Conservation (phyloP, 768 basidiomycete genomes). For the Tricholoma flavovirens region DNA sequence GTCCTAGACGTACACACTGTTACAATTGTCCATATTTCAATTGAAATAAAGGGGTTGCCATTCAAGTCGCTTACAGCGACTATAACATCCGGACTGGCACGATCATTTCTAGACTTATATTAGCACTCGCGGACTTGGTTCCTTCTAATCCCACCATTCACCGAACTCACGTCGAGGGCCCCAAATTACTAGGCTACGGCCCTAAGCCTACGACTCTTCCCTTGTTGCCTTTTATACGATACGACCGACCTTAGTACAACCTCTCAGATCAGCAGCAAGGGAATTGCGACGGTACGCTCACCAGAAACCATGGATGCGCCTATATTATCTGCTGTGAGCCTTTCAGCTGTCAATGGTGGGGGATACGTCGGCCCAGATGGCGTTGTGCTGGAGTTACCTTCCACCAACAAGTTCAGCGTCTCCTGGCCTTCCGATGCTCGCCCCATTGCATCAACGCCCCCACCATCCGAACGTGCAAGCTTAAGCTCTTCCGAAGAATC, state of each 20-base stretch:
- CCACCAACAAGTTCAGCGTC: slow-evolving; percentile 54
- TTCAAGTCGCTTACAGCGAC: not conserved
- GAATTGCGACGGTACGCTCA: slow-evolving; percentile 7
- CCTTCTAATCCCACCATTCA: not conserved
- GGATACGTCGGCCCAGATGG: slow-evolving; percentile 39
- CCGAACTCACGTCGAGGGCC: not conserved
- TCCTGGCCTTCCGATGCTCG: slow-evolving; percentile 49
- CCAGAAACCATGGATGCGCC: slow-evolving; percentile 27
- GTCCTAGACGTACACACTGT: too few relatives aligned
- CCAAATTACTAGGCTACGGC: too few relatives aligned
- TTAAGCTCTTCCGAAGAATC: slow-evolving; percentile 48
- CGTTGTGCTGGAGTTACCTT: slow-evolving; percentile 38
- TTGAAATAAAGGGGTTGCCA: not conserved
- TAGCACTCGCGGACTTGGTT: not conserved
- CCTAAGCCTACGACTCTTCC: not conserved
- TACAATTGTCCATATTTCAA: too few relatives aligned
- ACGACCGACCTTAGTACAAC: not conserved
- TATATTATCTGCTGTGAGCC: slow-evolving; percentile 45
- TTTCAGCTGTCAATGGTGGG: slow-evolving; percentile 38
- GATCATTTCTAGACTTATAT: not conserved
- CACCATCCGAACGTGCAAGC: slow-evolving; percentile 32
- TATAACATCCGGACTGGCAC: not conserved
- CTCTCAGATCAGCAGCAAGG: not conserved
- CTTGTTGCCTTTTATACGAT: not conserved
- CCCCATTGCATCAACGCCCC: slow-evolving; percentile 29